Conservation (phyloP, 192 early-diverging fungal genomes). For the Podila horticola region DNA sequence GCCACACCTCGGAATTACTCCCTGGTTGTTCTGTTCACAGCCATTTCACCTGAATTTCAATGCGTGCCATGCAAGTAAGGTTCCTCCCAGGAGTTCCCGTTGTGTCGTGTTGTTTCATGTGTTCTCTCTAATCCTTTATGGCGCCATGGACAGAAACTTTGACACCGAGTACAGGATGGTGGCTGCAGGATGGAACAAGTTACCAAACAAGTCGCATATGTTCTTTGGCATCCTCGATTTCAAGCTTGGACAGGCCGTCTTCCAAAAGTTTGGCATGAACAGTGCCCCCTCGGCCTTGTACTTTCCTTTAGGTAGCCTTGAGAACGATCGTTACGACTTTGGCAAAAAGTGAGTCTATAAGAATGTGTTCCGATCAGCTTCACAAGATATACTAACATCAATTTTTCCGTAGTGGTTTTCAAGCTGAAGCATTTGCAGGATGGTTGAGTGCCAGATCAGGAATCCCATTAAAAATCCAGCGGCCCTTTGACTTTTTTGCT, state of each 20-base stretch:
- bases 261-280: constrained; percentile 64
- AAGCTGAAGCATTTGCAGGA: constrained; percentile 70
- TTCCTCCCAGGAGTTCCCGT: background rate
- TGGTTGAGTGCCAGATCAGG: constrained; percentile 61
- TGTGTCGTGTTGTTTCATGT: background rate
- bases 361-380: background rate
- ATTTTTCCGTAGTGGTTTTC: constrained; percentile 58
- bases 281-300: constrained; percentile 74
- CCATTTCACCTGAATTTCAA: constrained; percentile 65
- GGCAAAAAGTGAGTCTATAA: constrained; percentile 51
- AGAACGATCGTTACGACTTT: constrained; percentile 69
- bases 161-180: constrained; percentile 73
- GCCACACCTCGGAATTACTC: constrained; percentile 76
- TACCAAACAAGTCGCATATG: constrained; percentile 45
- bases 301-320: constrained; percentile 66
- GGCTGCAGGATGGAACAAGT: constrained; percentile 59
- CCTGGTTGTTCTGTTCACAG: constrained; percentile 73
- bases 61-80: constrained; percentile 81
- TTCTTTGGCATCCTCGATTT: constrained; percentile 80
- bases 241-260: constrained; percentile 67
- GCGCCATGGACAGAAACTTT: constrained; percentile 62
- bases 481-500: constrained; percentile 69
- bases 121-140: background rate
- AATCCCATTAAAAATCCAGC: constrained; percentile 41
- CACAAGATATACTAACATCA: background rate